phyloP scores from a whole-genome alignment of 2,329 filamentous ascomycete genomes.

The Zymoseptoria tritici region DNA sequence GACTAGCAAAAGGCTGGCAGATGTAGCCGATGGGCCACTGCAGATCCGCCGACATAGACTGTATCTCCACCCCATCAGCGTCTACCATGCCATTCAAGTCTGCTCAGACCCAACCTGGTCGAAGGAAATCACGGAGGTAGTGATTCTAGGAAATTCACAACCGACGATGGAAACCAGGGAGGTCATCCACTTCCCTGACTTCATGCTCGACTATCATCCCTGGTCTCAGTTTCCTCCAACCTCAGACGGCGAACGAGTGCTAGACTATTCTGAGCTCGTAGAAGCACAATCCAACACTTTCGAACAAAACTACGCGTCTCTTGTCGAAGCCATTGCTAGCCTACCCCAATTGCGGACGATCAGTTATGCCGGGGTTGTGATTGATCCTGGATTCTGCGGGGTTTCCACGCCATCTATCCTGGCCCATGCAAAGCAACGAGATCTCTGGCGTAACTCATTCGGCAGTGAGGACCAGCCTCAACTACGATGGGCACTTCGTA shows the following conservation, averaged over 20 bases:
- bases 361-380: conserved; percentile 6
- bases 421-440: neutral
- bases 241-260: neutral
- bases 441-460: conserved; percentile 1
- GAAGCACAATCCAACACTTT: conserved; percentile 1
- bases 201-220: conserved; percentile 3
- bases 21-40: neutral
- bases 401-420: neutral
- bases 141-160: conserved; percentile 1
- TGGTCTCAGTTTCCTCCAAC: conserved; percentile 5
- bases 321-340: neutral
- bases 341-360: neutral
- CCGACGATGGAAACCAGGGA: neutral
- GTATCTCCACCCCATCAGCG: conserved; percentile 2
- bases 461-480: conserved; percentile 1
- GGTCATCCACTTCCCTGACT: conserved; percentile 1
- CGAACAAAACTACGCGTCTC: conserved; percentile 1
- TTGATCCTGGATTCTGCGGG: conserved; percentile 1
- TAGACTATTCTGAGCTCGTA: neutral
- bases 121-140: neutral
- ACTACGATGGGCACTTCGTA: neutral
- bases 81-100: conserved; percentile 1
- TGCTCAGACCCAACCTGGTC: neutral
- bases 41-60: conserved; percentile 1
- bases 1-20: neutral